Evolutionary conservation across 1,139 yeast species (phyloP), one percentile per base, ranked within the genome.

Genomic region (Blastobotrys serpentis): DNA sequence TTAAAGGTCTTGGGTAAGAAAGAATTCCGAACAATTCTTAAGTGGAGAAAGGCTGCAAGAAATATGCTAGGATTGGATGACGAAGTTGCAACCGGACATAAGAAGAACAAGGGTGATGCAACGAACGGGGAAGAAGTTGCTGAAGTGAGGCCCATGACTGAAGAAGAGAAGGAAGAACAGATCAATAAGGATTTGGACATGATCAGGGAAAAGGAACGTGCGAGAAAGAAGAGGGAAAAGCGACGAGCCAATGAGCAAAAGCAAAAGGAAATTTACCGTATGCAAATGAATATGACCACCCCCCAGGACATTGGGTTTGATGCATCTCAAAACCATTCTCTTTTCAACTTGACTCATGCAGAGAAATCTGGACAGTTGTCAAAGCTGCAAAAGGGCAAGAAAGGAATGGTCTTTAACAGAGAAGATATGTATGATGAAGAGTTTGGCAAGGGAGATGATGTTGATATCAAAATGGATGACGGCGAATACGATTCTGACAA

Each of bases 221-320:
- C 83, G 57, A 80, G 80, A 57, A 70, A 70, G 45, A 90, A 84
- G 68, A 81, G 97, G 63, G 90, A 84, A 56, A 87, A 84, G 69
- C 82, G 96, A 68, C 81, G 77, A 58, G 78, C 80, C 45, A 90
- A 92, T 64, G 97, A 90, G 68, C 60, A 69, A 56, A 89, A 88
- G 63, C 96, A 88, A 65, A 87, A 86, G 67, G 98, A 90, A 65
- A 81, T 92, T 49, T 77, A 79, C 48, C 80, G 98, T 70, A 84
- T 89, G 85, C 98, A 92, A 70, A 85, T 92, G 94, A 88, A 87
- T 65, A 90, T 92, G 97, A 74, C 86, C 52, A 86, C 96, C 2
- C 96, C 95, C 62, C 81, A 79, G 75, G 95, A 88, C 62, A 82
- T 92, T 56, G 98, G 98, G 76, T 75, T 88, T 43, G 98, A 92